Evolutionary conservation across 306 rosid genomes (phyloP).

Genomic region (Quercus aquifolioides): DNA sequence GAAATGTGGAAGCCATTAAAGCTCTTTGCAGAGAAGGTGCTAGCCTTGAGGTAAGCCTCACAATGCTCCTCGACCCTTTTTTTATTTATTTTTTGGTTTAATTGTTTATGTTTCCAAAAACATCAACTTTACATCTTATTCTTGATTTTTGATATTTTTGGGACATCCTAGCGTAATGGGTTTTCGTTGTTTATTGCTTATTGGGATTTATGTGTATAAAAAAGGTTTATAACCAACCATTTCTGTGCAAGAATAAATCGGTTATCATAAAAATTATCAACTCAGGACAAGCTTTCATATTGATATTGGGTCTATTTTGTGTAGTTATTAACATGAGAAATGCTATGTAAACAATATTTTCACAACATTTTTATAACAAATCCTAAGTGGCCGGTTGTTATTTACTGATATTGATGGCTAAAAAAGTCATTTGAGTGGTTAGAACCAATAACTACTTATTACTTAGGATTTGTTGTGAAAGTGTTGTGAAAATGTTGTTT

Average conservation of each 20-base stretch:
- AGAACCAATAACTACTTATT: too few relatives aligned
- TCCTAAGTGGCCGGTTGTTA: too few relatives aligned
- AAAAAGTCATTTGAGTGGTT: too few relatives aligned
- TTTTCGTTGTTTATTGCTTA: background rate
- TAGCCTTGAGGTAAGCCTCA: constrained; percentile 21
- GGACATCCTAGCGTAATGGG: background rate
- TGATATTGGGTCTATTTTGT: background rate
- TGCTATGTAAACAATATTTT: too few relatives aligned
- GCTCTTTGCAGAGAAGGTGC: constrained; percentile 24
- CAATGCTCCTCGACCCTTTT: background rate
- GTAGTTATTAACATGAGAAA: too few relatives aligned
- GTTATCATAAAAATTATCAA: background rate
- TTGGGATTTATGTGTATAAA: background rate
- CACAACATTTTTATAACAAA: too few relatives aligned
- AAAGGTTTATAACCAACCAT: background rate
- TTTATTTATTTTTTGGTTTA: background rate
- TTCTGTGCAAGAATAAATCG: background rate
- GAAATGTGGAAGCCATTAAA: constrained; percentile 23
- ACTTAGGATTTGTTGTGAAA: too few relatives aligned
- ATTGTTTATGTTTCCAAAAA: background rate
- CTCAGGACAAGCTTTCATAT: background rate
- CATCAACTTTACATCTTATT: background rate
- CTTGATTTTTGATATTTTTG: background rate
- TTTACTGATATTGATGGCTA: too few relatives aligned
- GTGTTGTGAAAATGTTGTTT: too few relatives aligned